Evolutionary conservation across 2,329 filamentous ascomycete species (phyloP).

Genomic region (Pyrenochaeta sp.): DNA sequence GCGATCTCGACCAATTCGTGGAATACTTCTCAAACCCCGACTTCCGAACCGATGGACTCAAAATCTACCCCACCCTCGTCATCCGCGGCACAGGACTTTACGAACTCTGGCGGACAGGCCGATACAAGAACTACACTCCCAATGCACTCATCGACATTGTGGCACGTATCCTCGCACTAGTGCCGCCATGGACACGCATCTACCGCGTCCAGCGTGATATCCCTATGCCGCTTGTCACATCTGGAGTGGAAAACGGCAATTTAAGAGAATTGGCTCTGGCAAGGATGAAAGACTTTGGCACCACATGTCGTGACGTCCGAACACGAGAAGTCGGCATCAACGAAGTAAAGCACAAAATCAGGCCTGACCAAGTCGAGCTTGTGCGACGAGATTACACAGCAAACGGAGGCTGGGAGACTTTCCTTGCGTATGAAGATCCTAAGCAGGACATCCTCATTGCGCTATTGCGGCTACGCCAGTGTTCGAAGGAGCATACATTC

Average conservation of each 20-base stretch:
- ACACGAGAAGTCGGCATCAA: slow-evolving; percentile 98
- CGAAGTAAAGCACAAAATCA: slow-evolving; percentile 98
- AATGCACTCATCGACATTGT: slow-evolving; percentile 96
- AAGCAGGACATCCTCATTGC: slow-evolving; percentile 98
- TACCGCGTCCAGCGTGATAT: slow-evolving; percentile 99
- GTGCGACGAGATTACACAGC: slow-evolving; percentile 92
- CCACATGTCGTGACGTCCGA: slow-evolving; percentile 92
- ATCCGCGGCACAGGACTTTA: slow-evolving; percentile 96
- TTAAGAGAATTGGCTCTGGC: slow-evolving; percentile 90
- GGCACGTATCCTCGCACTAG: slow-evolving; percentile 90
- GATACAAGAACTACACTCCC: slow-evolving; percentile 98
- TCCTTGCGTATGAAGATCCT: slow-evolving; percentile 96
- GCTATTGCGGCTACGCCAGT: slow-evolving; percentile 86
- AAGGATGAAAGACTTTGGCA: slow-evolving; percentile 99
- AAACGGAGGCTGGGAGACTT: slow-evolving; percentile 98
- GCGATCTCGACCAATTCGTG: slow-evolving; percentile 93
- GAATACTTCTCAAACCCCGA: slow-evolving; percentile 98
- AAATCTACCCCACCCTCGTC: slow-evolving; percentile 97
- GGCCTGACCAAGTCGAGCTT: slow-evolving; percentile 94
- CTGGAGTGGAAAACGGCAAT: slow-evolving; percentile 97
- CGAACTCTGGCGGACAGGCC: slow-evolving; percentile 94
- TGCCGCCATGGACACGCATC: slow-evolving; percentile 97
- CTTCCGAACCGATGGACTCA: slow-evolving; percentile 95
- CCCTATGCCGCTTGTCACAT: slow-evolving; percentile 99
- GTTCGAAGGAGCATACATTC: slow-evolving; percentile 90